Evolutionary conservation across 2,329 filamentous ascomycete genomes (phyloP), one percentile per base, ranked within the genome.

Genomic region (Aspergillus bombycis): DNA sequence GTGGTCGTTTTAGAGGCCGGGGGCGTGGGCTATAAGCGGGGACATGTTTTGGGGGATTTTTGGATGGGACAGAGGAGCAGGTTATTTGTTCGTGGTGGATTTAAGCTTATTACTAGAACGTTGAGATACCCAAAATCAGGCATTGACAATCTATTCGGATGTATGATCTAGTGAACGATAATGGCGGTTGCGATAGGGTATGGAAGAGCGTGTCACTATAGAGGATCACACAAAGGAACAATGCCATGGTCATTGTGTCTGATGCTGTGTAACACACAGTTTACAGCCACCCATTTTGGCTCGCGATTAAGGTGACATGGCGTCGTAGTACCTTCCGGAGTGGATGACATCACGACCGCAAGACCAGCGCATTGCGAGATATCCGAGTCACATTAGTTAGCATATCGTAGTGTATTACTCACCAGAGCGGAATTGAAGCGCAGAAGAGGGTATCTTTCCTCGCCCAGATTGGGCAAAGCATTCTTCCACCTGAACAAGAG

Each of bases 1-100:
- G 78, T 34, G 77, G 77, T 21, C 72, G 78, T 45, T 80, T 76
- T 65, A 72, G 81, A 66, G 82, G 80, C 71, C 84, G 83, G 72
- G 79, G 72, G 71, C 81, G 81, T 76, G 77, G 77, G 32, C 10
- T 55, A n/a, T 75, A 71, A 63, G 45, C 30, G 21, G 34, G 45
- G 45, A 46, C 34, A 21, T 8, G 21, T 36, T 11, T 9, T 34
- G 43, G 48, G 62, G n/a, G 19, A 46, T 46, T 32, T 5, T 53
- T 32, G 50, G 50, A 32, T 52, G n/a, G 23, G 14, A n/a, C 3
- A 23, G 23, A 52, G 16, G 48, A 30, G 26, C 30, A 30, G 12
- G 23, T 23, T 52, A 52, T 36, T 55, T 26, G 52, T 41, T 55
- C 23, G 4, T 26, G 52, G 2, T 41, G 45, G 36, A 63, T 61